Base-by-base conservation (phyloP, 352 stramenopile genomes). In the Globisporangium cylindrosporum region DNA sequence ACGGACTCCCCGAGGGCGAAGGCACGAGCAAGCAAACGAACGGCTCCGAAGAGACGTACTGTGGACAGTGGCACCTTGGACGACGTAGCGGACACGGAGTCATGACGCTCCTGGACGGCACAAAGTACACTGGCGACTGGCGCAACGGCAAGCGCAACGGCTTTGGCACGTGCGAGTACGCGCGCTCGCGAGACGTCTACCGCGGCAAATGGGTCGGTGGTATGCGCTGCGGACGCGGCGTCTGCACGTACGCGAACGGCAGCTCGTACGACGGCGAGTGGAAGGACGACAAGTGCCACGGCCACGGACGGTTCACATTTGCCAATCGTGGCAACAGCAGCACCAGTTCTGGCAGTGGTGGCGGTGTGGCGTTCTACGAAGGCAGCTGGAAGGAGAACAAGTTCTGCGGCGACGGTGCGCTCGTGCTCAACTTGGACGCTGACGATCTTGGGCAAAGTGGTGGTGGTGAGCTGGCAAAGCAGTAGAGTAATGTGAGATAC, bases 201-300 rank as follows among this genome's bases (percentile, higher is more conserved):
- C 72, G 89, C 27, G 91, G 91, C 36, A 93, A 96, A 43, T 97
- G 91, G 91, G 88, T 97, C 48, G 82, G 89, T 4, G 78, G 76
- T 53, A 66, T 88, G 29, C 86, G 86, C 36, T 94, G 83, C 48
- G 86, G 86, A 27, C 83, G 73, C 14, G 84, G 84, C 0, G 60
- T 72, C 12, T 91, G 80, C 67, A 82, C 66, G 6, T 91, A 89
- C 61, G 81, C 84, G 29, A 90, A 86, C 49, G 83, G 84, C 12
- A 79, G 75, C 24, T 62, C 77, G 32, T 97, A 97, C 70, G 81
- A 95, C 66, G 91, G 91, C 29, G 77, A 97, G 51, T 95, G 88
- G 83, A 73, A 80, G 4, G 80, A 92, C 68, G 87, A 95, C 73
- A 72, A 84, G 48, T 84, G 88, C 65, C 90, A 97, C 61, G 90